Percentiles rank a stretch among this genome's conserved stretches.
phyloP scores from a whole-genome alignment of 202 grass and related monocot genomes.

The Elaeis oleifera region DNA sequence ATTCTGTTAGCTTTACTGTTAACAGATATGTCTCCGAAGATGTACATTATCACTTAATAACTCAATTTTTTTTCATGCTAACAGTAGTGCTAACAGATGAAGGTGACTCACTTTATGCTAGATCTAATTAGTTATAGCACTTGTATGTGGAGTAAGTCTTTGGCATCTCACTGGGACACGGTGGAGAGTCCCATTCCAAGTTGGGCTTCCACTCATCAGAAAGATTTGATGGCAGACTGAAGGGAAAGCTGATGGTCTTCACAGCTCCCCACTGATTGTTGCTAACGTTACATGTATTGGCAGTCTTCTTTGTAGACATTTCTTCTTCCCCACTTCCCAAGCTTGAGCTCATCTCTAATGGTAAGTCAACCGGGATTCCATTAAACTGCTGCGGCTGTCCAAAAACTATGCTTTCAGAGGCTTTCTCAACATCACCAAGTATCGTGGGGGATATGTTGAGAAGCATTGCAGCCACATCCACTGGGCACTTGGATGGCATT shows the following conservation, averaged over 20 bases:
- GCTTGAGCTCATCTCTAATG: not conserved
- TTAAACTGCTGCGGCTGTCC: not conserved
- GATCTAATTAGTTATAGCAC: slow-evolving; percentile 4
- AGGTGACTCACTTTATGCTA: not conserved
- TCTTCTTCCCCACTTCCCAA: not conserved
- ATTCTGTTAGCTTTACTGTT: slow-evolving; percentile 22
- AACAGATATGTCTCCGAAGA: not conserved
- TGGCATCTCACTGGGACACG: slow-evolving; percentile 6
- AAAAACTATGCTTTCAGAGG: slow-evolving; percentile 7
- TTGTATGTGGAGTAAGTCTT: not conserved
- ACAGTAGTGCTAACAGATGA: slow-evolving; percentile 19
- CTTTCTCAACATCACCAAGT: not conserved
- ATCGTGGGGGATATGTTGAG: not conserved
- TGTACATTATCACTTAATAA: not conserved
- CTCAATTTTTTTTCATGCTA: not conserved
- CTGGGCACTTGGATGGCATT: not conserved
- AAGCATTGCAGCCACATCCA: slow-evolving; percentile 5
- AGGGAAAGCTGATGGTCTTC: slow-evolving; percentile 12
- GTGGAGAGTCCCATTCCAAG: slow-evolving; percentile 2
- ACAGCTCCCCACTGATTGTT: not conserved
- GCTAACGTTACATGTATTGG: not conserved
- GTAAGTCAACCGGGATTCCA: not conserved
- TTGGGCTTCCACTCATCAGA: slow-evolving; percentile 6
- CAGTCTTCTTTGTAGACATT: too few relatives aligned
- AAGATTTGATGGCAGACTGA: slow-evolving; percentile 9